Evolutionary conservation across 2,329 filamentous ascomycete species (phyloP).

Genomic region (Cladosporium phlei): DNA sequence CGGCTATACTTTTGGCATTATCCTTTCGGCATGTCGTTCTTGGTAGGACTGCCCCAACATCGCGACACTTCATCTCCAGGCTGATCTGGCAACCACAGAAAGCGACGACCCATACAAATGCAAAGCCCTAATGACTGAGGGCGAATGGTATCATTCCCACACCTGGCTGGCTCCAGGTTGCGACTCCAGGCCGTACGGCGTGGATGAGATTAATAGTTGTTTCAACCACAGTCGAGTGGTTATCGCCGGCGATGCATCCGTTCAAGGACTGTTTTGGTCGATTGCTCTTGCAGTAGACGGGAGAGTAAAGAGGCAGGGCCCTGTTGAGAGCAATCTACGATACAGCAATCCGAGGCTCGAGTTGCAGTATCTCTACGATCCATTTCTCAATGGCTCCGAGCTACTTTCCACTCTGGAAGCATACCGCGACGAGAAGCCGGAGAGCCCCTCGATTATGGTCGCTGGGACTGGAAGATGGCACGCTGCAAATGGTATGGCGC

Average conservation of each 20-base stretch:
- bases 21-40: not conserved
- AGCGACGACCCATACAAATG: constrained; percentile 51
- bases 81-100: not conserved
- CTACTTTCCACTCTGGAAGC: constrained; percentile 39
- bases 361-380: constrained; percentile 59
- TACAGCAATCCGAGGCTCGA: constrained; percentile 44
- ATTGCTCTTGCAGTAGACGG: constrained; percentile 46
- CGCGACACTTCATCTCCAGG: not conserved
- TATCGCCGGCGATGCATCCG: constrained; percentile 58
- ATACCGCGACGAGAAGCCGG: constrained; percentile 29
- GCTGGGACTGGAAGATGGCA: constrained; percentile 55
- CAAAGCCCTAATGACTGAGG: constrained; percentile 46
- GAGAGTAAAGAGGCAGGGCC: constrained; percentile 34
- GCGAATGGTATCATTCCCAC: constrained; percentile 47
- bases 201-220: constrained; percentile 50
- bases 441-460: constrained; percentile 43
- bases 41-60: not conserved
- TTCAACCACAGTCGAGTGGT: constrained; percentile 50
- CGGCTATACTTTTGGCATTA: not conserved
- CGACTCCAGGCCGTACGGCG: constrained; percentile 53
- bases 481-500: constrained; percentile 45
- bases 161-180: constrained; percentile 60
- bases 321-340: constrained; percentile 38
- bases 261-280: constrained; percentile 58
- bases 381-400: constrained; percentile 52